Conservation (phyloP, 2,329 filamentous ascomycete genomes). For the Colletotrichum sp. region DNA sequence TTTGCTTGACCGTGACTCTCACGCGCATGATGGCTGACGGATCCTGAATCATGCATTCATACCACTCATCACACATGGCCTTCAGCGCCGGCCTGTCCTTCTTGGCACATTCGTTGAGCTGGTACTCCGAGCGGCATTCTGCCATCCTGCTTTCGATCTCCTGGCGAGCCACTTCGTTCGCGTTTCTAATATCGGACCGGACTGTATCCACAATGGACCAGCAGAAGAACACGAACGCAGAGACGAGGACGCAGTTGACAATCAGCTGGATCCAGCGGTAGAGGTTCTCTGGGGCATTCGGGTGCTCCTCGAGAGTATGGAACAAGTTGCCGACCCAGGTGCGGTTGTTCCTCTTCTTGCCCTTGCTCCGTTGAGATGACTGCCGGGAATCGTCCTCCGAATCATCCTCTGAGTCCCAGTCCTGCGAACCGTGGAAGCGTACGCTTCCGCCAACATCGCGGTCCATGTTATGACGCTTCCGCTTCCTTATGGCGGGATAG, state of each 20-base stretch:
- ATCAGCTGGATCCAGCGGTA: slow-evolving; percentile 64
- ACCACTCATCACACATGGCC: slow-evolving; percentile 79
- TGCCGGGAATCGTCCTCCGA: slow-evolving; percentile 46
- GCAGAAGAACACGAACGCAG: slow-evolving; percentile 61
- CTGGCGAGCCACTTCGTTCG: slow-evolving; percentile 70
- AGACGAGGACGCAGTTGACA: slow-evolving; percentile 68
- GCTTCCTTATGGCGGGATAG: slow-evolving; percentile 52
- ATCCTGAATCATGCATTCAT: slow-evolving; percentile 85
- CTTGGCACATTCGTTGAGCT: slow-evolving; percentile 74
- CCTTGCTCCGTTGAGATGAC: slow-evolving; percentile 17
- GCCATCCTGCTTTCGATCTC: slow-evolving; percentile 76
- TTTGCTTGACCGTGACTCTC: slow-evolving; percentile 82
- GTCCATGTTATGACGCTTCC: slow-evolving; percentile 56
- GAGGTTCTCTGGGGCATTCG: slow-evolving; percentile 63
- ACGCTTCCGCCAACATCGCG: slow-evolving; percentile 55
- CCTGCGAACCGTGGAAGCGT: slow-evolving; percentile 44
- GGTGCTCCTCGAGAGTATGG: slow-evolving; percentile 59
- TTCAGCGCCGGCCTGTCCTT: slow-evolving; percentile 75
- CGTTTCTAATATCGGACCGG: slow-evolving; percentile 75
- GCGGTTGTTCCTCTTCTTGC: slow-evolving; percentile 21
- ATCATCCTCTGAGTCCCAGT: slow-evolving; percentile 52
- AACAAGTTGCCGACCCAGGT: slow-evolving; percentile 50
- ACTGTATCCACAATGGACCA: slow-evolving; percentile 74
- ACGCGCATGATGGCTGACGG: slow-evolving; percentile 79
- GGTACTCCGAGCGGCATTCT: slow-evolving; percentile 75